A percentile compares a stretch with the other conserved stretches of the same genome.
Evolutionary conservation across 2,329 filamentous ascomycete species (phyloP).

Genomic region (Onygena corvina): DNA sequence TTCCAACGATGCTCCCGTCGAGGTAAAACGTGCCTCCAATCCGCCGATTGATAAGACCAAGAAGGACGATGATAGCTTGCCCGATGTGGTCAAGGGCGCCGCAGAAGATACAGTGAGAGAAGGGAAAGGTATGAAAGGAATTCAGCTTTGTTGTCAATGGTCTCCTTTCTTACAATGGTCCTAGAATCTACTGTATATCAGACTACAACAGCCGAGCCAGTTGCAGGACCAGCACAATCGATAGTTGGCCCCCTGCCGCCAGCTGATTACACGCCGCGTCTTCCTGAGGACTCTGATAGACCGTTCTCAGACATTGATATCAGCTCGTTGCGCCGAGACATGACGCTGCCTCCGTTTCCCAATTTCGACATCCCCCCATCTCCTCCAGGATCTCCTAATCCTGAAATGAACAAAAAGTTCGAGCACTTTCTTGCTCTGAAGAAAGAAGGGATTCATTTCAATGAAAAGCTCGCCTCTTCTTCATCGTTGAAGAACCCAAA

Average conservation of each 20-base stretch:
- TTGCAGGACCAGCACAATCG: constrained; percentile 2
- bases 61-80: background rate
- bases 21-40: background rate
- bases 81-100: background rate
- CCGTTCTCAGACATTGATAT: constrained; percentile 40
- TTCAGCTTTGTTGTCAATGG: background rate
- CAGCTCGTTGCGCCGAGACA: constrained; percentile 42
- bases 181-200: background rate
- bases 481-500: constrained; percentile 49
- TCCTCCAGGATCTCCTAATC: constrained; percentile 35
- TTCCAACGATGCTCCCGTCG: background rate
- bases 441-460: constrained; percentile 52
- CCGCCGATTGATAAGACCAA: background rate
- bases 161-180: background rate
- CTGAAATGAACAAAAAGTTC: constrained; percentile 44
- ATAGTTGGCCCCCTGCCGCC: constrained; percentile 29
- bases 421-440: constrained; percentile 50
- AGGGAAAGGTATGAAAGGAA: background rate
- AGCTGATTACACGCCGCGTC: constrained; percentile 13
- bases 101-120: background rate
- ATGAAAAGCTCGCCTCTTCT: constrained; percentile 47
- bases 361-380: constrained; percentile 37
- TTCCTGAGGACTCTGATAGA: constrained; percentile 9
- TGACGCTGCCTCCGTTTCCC: constrained; percentile 41
- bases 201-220: constrained; percentile 14